Evolutionary conservation across 106 monocot genomes (phyloP), one percentile per base, ranked within the genome.

Genomic region (Allium fistulosum): DNA sequence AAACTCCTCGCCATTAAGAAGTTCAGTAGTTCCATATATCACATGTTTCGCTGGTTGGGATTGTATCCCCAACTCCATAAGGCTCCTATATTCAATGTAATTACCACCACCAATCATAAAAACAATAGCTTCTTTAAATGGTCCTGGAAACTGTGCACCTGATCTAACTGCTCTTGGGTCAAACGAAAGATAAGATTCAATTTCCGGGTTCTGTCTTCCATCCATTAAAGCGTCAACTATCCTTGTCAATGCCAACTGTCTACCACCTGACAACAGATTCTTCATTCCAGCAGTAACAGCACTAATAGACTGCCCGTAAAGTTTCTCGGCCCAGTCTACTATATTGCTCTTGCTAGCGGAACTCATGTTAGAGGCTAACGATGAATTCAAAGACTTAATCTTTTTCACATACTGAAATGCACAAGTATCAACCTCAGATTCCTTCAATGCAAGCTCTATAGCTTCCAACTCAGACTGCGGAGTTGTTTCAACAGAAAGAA

Each of bases 71-170:
- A 96, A 60, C 81, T 88, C 96, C 83, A 84, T 80, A 74, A 96
- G 77, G 75, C 96, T 92, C 78, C 84, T 92, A 57, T 88, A 92
- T 53, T 96, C 96, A 13, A 96, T 67, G 74, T 92, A 96, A 73
- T 96, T 96, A 51, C 96, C 96, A 52, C 96, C 88, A 28, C 96
- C 96, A 48, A 92, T 96, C 96, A 96, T 96, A 71, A 96, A 92
- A 45, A 92, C 96, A 74, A 96, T 89, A 22, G 84, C 91, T 73
- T 96, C 92, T 74, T 86, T 96, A 58, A 96, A 96, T 26, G 96
- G 92, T 28, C 96, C 96, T 76, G 74, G 91, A 74, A 82, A 70
- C 49, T 82, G 81, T 48, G 79, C 81, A 7, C 78, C 80, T 0
- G 86, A 77, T 67, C 80, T 86, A 28, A 92, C 84, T 22, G 92